Base-by-base conservation (phyloP, 23 red algal species). In the Gracilaria caudata region DNA sequence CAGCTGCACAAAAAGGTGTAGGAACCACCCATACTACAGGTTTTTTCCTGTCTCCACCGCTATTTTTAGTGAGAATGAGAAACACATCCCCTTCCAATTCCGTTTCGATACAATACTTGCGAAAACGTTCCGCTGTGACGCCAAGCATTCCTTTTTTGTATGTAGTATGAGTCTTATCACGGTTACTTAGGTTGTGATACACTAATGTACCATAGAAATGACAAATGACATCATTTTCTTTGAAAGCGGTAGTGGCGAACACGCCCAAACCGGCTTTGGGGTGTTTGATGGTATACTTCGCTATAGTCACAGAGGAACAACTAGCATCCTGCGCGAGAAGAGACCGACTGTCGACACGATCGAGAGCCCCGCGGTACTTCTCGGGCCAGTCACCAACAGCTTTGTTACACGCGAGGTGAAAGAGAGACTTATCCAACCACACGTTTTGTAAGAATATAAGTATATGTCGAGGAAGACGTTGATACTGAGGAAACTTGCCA, bases 201-300 rank as follows among this genome's bases (percentile, higher is more conserved):
- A 65, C 78, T 19, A 82, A 26, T 20, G 78, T 82, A 30, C 78
- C 78, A 35, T 38, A 82, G 49, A 60, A 82, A 28, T 59, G 55
- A 33, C 47, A 58, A 58, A 82, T 61, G 13, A 59, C 30, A 59
- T 30, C 13, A 8, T 26, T 26, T 2, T 39, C 29, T 43, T 34
- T 26, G 54, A 82, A 82, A 1, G 28, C 12, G 14, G 13, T 19
- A 35, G 78, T 46, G 14, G 53, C 54, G 38, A 59, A 82, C 24
- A 61, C 51, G 10, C 78, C 78, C 51, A 58, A 19, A 19, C 78
- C 78, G 19, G 78, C 78, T 28, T 37, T 82, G 25, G 46, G 46
- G 55, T 82, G 78, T 46, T 64, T 82, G 78, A 82, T 82, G 16
- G 30, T 61, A 41, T 54, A 82, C 39, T 25, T 51, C 55, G 44